Base-by-base conservation (phyloP, 202 grass and related monocot genomes). In the Saccharum hybrid region DNA sequence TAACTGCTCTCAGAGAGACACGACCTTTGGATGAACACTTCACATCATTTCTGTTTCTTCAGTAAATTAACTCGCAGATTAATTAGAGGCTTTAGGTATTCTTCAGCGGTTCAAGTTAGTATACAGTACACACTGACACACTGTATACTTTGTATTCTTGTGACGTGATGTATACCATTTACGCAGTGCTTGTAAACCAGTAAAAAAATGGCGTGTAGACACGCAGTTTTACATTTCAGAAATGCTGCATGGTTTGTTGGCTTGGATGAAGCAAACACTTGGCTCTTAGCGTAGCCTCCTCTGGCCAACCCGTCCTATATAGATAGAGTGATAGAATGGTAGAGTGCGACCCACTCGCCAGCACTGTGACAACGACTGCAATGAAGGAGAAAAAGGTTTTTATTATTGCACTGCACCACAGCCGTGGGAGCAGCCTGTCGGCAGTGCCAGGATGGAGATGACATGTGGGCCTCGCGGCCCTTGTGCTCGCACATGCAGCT, bases 251-350 rank as follows among this genome's bases (percentile, higher is more conserved):
- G 52, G 3, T 77, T 21, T 31, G 10, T 59, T 59, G 76, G 83
- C 4, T 46, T 37, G 71, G 79, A 52, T 68, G 74, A 54, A 74
- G 36, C 72, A 60, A 52, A 38, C 26, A 22, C 48, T 74, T 82
- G 83, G 71, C 78, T 82, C 23, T 3, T 66, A 85, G 77, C 31
- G 72, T 75, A 69, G 78, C 21, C 67, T 72, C 46, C 67, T 72
- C 46, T 52, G 66, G 22, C 73, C 38, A 23, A 19, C 33, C 78
- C 36, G 23, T 33, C 4, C 66, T 51, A 2, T 51, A 2, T n/a
- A 13, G 56, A 78, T 68, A 43, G 88, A 81, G 56, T 46, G 87
- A 4, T 51, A 52, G 48, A 49, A 49, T 15, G 18, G 16, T n/a
- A 2, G 56, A 22, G 54, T 21, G 7, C 54, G 88, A 8, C 74